A percentile compares a stretch with the other conserved stretches of the same genome.
Evolutionary conservation across 139 green algal genomes (phyloP).

Genomic region (Desmodesmus armatus): DNA sequence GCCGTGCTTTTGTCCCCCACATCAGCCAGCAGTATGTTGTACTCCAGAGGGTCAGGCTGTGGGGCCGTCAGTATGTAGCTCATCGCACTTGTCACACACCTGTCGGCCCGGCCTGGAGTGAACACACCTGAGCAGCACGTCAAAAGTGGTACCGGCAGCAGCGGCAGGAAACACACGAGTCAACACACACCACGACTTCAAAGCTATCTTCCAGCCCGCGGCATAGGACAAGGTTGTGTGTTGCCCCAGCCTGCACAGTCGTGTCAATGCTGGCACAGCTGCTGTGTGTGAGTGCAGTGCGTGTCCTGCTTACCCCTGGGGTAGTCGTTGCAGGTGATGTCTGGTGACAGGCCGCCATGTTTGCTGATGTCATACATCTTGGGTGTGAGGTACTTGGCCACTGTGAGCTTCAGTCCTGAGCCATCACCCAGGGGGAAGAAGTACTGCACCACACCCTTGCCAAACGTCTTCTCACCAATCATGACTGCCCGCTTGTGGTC

Average conservation of each 20-base stretch:
- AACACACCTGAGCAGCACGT: conserved; percentile 24
- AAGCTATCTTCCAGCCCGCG: too few species aligned
- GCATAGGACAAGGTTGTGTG: neutral
- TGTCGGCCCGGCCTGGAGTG: conserved; percentile 13
- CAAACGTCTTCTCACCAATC: conserved; percentile 68
- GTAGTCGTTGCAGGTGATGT: conserved; percentile 59
- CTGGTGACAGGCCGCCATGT: conserved; percentile 51
- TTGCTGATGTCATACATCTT: conserved; percentile 47
- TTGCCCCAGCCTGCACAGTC: neutral
- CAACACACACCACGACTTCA: neutral
- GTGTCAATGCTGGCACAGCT: neutral
- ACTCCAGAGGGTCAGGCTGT: conserved; percentile 2
- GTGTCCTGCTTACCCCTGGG: conserved; percentile 37
- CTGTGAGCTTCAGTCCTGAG: conserved; percentile 75
- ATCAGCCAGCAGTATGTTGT: conserved; percentile 22
- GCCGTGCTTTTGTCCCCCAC: too few species aligned
- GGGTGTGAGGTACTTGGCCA: conserved; percentile 75
- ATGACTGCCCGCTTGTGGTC: conserved; percentile 61
- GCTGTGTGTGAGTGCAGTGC: neutral
- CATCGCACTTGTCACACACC: conserved; percentile 19
- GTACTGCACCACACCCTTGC: conserved; percentile 71
- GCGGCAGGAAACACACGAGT: neutral
- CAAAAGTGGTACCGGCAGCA: too few species aligned
- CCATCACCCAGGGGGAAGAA: conserved; percentile 74
- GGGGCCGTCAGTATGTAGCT: conserved; percentile 27